Percentiles rank a stretch among this genome's conserved stretches.
Conservation (phyloP, 495 filamentous ascomycete genomes). For the Amorphotheca resinae region DNA sequence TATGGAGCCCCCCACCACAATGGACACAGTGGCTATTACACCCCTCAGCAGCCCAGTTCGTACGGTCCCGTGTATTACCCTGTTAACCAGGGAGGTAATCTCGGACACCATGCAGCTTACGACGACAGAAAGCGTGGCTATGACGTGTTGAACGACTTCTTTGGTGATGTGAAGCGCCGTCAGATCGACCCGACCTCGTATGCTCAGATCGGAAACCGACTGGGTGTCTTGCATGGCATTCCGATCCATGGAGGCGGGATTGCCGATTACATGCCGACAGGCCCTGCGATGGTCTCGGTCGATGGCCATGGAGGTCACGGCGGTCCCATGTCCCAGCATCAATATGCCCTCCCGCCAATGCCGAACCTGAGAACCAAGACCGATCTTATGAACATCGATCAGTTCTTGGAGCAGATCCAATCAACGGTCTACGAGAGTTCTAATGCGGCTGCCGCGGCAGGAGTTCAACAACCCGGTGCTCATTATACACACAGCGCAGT, state of each 20-base stretch:
- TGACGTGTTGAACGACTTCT: constrained; percentile 87
- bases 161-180: constrained; percentile 79
- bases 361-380: constrained; percentile 83
- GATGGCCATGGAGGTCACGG: constrained; percentile 33
- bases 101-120: constrained; percentile 40
- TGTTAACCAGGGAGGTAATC: constrained; percentile 39
- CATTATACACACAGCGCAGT: constrained; percentile 43
- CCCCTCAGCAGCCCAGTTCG: constrained; percentile 46
- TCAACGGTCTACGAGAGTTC: constrained; percentile 86
- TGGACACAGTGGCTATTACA: constrained; percentile 36
- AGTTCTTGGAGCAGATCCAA: constrained; percentile 90
- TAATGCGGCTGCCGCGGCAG: constrained; percentile 61
- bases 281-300: constrained; percentile 33
- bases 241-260: constrained; percentile 53
- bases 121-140: constrained; percentile 69
- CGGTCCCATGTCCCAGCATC: constrained; percentile 47
- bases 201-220: constrained; percentile 63
- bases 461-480: constrained; percentile 54
- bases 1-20: constrained; percentile 34
- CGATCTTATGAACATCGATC: constrained; percentile 82
- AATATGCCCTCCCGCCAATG: constrained; percentile 76
- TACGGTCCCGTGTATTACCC: constrained; percentile 49
- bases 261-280: constrained; percentile 53
- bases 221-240: constrained; percentile 60
- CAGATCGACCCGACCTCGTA: constrained; percentile 79